Percentiles rank a stretch among this genome's conserved stretches.
Conservation (phyloP, 2,329 filamentous ascomycete genomes). For the Didymella arachidicola region DNA sequence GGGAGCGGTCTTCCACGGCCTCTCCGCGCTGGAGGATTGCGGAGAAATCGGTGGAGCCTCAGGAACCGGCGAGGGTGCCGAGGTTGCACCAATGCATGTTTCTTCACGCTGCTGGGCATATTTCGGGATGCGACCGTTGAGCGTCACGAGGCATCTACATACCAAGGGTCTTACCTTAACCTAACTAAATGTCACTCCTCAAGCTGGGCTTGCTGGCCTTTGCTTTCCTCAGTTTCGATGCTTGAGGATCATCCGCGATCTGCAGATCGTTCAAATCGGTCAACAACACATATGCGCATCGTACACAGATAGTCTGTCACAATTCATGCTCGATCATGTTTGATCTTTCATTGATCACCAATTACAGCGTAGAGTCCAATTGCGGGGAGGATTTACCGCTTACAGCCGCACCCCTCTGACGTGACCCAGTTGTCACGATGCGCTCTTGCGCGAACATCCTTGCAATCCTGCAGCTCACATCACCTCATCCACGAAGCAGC, state of each 20-base stretch:
- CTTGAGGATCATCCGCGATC: not conserved
- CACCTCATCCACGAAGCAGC: not conserved
- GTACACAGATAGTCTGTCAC: not conserved
- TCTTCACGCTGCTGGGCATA: not conserved
- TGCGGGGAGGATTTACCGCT: not conserved
- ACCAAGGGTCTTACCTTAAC: not conserved
- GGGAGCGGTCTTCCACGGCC: conserved; percentile 9
- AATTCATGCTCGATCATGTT: too few relatives aligned
- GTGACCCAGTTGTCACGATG: conserved; percentile 5
- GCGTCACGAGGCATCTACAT: not conserved
- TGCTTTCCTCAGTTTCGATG: not conserved
- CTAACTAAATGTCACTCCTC: not conserved
- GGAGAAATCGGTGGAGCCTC: conserved; percentile 21
- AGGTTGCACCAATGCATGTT: conserved; percentile 4
- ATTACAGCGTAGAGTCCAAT: not conserved
- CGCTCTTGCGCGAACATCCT: conserved; percentile 3
- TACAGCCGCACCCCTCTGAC: not conserved
- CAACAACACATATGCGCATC: not conserved
- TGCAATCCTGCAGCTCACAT: conserved; percentile 1
- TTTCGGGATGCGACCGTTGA: not conserved
- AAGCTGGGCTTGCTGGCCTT: not conserved
- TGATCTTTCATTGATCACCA: not conserved
- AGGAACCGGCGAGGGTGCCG: conserved; percentile 19
- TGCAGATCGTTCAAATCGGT: conserved; percentile 1
- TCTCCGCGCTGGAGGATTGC: conserved; percentile 13